phyloP scores from a whole-genome alignment of 2,329 filamentous ascomycete genomes.

The Lachnellula cervina region DNA sequence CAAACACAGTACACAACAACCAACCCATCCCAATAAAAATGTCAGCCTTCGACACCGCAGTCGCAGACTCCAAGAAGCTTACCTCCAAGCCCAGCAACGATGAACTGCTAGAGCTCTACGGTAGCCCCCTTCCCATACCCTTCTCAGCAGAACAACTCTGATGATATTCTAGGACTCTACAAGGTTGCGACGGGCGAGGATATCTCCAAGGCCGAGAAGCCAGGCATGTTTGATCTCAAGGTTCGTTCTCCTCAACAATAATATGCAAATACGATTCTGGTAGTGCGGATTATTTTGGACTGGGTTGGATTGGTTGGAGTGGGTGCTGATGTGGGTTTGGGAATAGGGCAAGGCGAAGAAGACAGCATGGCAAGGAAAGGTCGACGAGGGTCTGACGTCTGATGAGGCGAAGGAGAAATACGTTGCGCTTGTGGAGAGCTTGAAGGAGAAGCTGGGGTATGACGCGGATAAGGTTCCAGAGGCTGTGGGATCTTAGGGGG shows the following conservation, averaged over 20 bases:
- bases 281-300: not conserved
- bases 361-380: conserved; percentile 67
- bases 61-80: conserved; percentile 62
- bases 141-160: not conserved
- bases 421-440: conserved; percentile 63
- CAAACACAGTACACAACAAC: not conserved
- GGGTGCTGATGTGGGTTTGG: not conserved
- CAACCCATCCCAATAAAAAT: conserved; percentile 10
- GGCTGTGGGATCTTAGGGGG: conserved; percentile 38
- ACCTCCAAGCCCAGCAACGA: conserved; percentile 58
- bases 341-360: conserved; percentile 70
- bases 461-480: conserved; percentile 60
- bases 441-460: conserved; percentile 67
- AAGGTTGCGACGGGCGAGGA: conserved; percentile 56
- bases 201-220: conserved; percentile 49
- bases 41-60: conserved; percentile 49
- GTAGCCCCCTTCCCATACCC: conserved; percentile 9
- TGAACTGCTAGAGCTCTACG: conserved; percentile 50
- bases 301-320: not conserved
- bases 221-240: conserved; percentile 67
- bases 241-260: conserved; percentile 32
- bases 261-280: not conserved
- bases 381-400: conserved; percentile 55
- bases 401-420: conserved; percentile 73
- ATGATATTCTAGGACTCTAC: conserved; percentile 44